Base-by-base conservation (phyloP, 805 yeast species). In the Candida coquimbonensis region DNA sequence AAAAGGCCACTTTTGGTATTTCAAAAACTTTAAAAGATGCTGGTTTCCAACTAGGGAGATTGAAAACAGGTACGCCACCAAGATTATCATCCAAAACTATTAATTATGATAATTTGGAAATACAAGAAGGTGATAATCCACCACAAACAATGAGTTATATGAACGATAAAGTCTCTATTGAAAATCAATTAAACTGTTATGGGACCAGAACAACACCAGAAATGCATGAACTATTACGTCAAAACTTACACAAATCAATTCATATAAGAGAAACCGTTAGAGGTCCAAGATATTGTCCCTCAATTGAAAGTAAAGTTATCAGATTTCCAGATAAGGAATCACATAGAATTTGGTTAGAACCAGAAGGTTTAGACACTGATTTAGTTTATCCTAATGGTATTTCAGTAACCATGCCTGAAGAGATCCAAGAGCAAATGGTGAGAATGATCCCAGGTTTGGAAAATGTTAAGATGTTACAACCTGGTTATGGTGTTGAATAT, bases 401-500 rank as follows among this genome's bases (percentile, higher is more conserved):
- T 16, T 87, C 96, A 2, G 84, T 90, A 56, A 89, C 99, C 0
- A 85, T 93, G 95, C 99, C 99, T 0, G 93, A 80, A 34, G 97
- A 91, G 24, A 82, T 90, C 29, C 99, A 93, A 64, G 74, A 73
- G 21, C 70, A 77, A 51, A 75, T 90, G 73, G 75, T 93, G 45
- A 70, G 73, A 48, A 68, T 87, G 69, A 86, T 93, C 49, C 85
- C 88, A 5, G 99, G 99, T 0, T 75, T 95, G 42, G 96, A 87
- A 55, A 80, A 86, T 52, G 96, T 85, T 0, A 70, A 67, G n/a
- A 87, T 93, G 86, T 61, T 83, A 12, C 96, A 90, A 60, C 96
- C 97, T 0, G 99, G 97, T 0, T 93, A 93, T 61, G 99, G 99
- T n/a, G 99, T 93, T 2, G 99, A 93, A 64, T 93, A 93, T 61